Conservation (phyloP, 2,329 filamentous ascomycete species). For the Albifimbria verrucaria region DNA sequence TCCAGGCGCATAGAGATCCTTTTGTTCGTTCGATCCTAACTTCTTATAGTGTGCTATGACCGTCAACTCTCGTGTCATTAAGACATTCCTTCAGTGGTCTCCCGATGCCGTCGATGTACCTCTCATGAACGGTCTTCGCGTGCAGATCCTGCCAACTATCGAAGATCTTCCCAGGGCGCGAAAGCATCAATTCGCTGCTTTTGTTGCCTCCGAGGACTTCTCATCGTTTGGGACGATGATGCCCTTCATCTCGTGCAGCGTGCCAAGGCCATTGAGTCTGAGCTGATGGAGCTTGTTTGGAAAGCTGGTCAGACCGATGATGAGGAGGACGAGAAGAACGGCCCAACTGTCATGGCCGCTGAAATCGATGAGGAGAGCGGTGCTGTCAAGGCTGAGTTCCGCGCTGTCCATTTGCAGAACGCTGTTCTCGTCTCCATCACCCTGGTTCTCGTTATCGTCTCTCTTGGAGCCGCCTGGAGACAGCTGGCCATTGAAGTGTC, state of each 20-base stretch:
- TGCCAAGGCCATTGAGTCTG: conserved; percentile 69
- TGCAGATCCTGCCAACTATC: conserved; percentile 71
- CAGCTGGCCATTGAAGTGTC: conserved; percentile 66
- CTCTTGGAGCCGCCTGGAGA: conserved; percentile 67
- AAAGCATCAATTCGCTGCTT: conserved; percentile 79
- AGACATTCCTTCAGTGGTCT: conserved; percentile 71
- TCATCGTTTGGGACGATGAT: conserved; percentile 83
- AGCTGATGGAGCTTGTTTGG: conserved; percentile 78
- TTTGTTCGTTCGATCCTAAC: conserved; percentile 1
- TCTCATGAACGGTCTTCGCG: conserved; percentile 70
- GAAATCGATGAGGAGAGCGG: conserved; percentile 72
- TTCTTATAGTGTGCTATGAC: conserved; percentile 67
- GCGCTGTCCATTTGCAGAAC: conserved; percentile 68
- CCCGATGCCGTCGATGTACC: conserved; percentile 73
- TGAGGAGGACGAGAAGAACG: conserved; percentile 49
- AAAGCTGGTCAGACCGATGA: conserved; percentile 55
- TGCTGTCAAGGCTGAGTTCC: conserved; percentile 59
- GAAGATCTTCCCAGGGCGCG: conserved; percentile 67
- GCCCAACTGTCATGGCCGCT: conserved; percentile 39
- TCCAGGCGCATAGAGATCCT: too few species aligned
- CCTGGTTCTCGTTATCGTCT: conserved; percentile 60
- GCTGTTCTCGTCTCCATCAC: conserved; percentile 65
- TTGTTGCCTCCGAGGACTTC: conserved; percentile 68
- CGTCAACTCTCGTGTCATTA: conserved; percentile 75
- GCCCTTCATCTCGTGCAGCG: conserved; percentile 66